Evolutionary conservation across 495 filamentous ascomycete genomes (phyloP), one percentile per base, ranked within the genome.

Genomic region (Astrothelium subdiscretum): DNA sequence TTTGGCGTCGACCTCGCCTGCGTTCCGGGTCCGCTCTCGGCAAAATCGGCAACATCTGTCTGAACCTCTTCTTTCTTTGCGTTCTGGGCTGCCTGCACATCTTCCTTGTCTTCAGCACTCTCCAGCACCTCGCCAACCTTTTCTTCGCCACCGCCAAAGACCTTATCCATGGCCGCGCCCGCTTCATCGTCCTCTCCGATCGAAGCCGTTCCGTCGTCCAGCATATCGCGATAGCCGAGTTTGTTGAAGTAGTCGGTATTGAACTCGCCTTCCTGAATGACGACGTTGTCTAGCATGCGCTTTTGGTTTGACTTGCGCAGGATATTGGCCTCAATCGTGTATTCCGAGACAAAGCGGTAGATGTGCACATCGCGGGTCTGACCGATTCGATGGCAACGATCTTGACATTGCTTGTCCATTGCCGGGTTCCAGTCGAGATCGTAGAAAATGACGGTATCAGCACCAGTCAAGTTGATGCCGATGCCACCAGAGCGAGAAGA

Each of bases 391-490:
- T 99, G 95, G 66, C 89, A 92, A 65, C 95, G 87, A 71, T 99
- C 95, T 75, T 97, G 95, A 71, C 95, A 99, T 73, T 99, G 95
- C 70, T 96, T 96, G 74, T 99, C 95, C 95, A 99, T 99, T 12
- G 95, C 95, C 0, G 95, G 95, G 67, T 99, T 99, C 95, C 95
- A 99, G 75, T 99, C 95, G 48, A 96, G 83, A 72, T 99, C 95
- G 75, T 99, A 99, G 76, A 99, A 99, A 69, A 99, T 97, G 69
- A 99, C 95, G 0, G 94, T 95, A 73, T 97, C 94, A 27, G 95
- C 95, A 32, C 94, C 95, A 0, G 94, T 97, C 18, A 99, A 78
- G 69, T 98, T 98, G 75, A 95, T 96, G 58, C 95, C 95, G 1
- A 99, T 78, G 58, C 95, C 95, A 61, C 95, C 95, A 0, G 95